Base-by-base conservation (phyloP, 306 rosid genomes). In the Trifolium fragiferum region DNA sequence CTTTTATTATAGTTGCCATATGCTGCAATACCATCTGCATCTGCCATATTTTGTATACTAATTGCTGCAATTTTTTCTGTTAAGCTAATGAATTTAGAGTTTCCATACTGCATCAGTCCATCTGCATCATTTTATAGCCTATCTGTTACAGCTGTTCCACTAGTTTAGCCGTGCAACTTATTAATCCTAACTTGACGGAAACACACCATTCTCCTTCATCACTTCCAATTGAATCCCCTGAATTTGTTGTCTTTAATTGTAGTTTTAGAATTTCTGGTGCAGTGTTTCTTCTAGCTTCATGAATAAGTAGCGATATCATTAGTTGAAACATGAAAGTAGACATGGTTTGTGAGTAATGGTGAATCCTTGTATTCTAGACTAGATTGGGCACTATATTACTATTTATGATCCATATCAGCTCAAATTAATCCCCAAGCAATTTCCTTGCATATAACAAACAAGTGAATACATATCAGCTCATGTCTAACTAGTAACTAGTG, bases 371-470 rank as follows among this genome's bases (percentile, higher is more conserved):
- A 59, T 58, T 46, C n/a, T 65, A 14, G 35, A 23, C 14, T 0
- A n/a, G n/a, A n/a, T n/a, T n/a, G n/a, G 51, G 71, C 51, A 57
- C 66, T 38, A 44, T 25, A 10, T 64, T 44, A 43, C 15, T 46
- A 13, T 32, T 59, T 58, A 20, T 21, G n/a, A 21, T 47, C 27
- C 75, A 32, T 59, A 73, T 12, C 16, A 27, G 20, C 54, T 63
- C 69, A 62, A 70, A 70, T 53, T 60, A 43, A 54, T 55, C 51
- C 4, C 38, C 32, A 53, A 74, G 3, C 62, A 51, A 53, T 78
- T 51, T 27, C 21, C 2, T 7, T n/a, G 27, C 44, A 62, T 37
- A 12, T 40, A 19, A 68, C 11, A 10, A 19, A 68, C 11, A 10
- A 30, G 49, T 30, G 51, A 70, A 30, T 75, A 30, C 21, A 20